Evolutionary conservation across 2,329 filamentous ascomycete genomes (phyloP).

Genomic region (Paecilomyces niveus): DNA sequence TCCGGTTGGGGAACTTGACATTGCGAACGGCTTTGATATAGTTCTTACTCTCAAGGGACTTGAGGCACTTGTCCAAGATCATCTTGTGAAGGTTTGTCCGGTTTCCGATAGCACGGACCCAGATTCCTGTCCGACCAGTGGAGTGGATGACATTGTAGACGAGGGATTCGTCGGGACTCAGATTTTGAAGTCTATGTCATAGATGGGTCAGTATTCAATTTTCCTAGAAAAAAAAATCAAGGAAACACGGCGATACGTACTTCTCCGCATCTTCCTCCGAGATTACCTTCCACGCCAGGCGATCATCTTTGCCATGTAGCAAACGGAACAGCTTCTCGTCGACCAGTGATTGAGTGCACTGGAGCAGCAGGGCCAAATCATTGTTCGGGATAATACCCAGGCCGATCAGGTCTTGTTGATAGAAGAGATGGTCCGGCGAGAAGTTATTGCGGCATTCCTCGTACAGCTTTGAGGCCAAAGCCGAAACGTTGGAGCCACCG

Average conservation of each 20-base stretch:
- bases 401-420: constrained; percentile 39
- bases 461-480: constrained; percentile 40
- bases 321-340: constrained; percentile 41
- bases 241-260: constrained; percentile 19
- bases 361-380: constrained; percentile 35
- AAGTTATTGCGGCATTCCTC: constrained; percentile 35
- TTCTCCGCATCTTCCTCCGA: constrained; percentile 43
- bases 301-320: constrained; percentile 36
- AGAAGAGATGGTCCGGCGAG: constrained; percentile 37
- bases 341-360: constrained; percentile 39
- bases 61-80: constrained; percentile 72
- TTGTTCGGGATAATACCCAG: constrained; percentile 38
- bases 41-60: constrained; percentile 71
- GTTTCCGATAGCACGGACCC: constrained; percentile 77
- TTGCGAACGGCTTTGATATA: constrained; percentile 86
- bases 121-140: constrained; percentile 76
- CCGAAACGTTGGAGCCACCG: constrained; percentile 19
- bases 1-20: constrained; percentile 82
- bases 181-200: constrained; percentile 32
- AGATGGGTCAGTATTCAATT: background rate
- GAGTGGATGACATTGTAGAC: constrained; percentile 88
- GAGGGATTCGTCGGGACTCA: constrained; percentile 65
- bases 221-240: background rate
- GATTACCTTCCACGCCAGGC: constrained; percentile 42
- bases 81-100: constrained; percentile 78